These are phyloP conservation scores for Colletotrichum eremochloae DNA, from an alignment of 2,329 filamentous ascomycete species.

Conservation along the genomic window DNA sequence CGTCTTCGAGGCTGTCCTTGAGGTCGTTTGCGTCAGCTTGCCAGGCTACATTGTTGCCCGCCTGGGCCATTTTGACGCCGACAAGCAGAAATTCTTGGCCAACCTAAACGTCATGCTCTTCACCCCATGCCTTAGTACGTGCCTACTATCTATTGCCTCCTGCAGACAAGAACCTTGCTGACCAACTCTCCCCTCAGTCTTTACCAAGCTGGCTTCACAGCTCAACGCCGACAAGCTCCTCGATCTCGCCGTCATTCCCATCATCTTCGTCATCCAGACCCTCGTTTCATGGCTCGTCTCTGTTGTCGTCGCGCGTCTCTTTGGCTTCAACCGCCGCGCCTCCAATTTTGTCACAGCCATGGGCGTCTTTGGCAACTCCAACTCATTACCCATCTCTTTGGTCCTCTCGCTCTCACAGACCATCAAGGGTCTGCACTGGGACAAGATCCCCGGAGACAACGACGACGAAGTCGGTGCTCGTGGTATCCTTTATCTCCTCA, in stretches of 20 bases:
- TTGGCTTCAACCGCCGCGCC: slow-evolving; percentile 85
- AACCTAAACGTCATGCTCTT: slow-evolving; percentile 97
- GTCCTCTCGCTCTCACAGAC: slow-evolving; percentile 95
- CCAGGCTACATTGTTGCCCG: slow-evolving; percentile 94
- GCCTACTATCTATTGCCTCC: not conserved
- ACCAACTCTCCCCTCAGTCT: slow-evolving; percentile 70
- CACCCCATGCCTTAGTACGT: slow-evolving; percentile 93
- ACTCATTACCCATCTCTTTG: slow-evolving; percentile 95
- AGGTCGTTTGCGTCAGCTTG: slow-evolving; percentile 94
- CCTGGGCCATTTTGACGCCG: slow-evolving; percentile 92
- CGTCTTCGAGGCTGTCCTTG: slow-evolving; percentile 94
- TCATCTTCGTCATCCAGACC: slow-evolving; percentile 92
- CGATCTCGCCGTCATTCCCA: slow-evolving; percentile 93
- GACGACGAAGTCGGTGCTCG: slow-evolving; percentile 94
- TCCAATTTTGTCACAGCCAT: slow-evolving; percentile 97
- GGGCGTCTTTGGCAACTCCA: slow-evolving; percentile 98
- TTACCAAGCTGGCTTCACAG: slow-evolving; percentile 96
- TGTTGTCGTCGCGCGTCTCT: slow-evolving; percentile 76
- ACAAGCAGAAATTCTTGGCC: slow-evolving; percentile 95
- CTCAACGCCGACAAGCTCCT: slow-evolving; percentile 90
- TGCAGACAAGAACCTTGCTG: slow-evolving; percentile 32
- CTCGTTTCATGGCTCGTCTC: slow-evolving; percentile 87
- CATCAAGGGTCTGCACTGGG: slow-evolving; percentile 92
- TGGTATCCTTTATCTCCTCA: slow-evolving; percentile 93
- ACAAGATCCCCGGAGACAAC: slow-evolving; percentile 89